phyloP scores from a whole-genome alignment of 768 basidiomycete genomes.

The Strobilomyces confusus region DNA sequence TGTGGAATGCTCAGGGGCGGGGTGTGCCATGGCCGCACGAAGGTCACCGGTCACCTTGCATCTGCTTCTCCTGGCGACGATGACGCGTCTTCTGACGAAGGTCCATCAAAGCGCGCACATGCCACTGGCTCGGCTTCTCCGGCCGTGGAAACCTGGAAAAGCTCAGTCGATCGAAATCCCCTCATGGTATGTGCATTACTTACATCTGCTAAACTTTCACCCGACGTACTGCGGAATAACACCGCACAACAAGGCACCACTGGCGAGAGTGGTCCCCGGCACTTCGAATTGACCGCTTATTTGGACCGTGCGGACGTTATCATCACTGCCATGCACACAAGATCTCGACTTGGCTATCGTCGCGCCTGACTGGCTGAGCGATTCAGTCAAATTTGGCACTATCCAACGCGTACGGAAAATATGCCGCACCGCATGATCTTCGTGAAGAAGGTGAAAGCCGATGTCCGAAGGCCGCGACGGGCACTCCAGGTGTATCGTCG shows the following conservation, averaged over 20 bases:
- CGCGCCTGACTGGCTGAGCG: conserved; percentile 65
- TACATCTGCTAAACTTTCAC: conserved; percentile 30
- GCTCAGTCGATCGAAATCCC: conserved; percentile 5
- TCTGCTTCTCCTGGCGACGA: background rate
- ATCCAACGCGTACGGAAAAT: conserved; percentile 50
- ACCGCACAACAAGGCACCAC: background rate
- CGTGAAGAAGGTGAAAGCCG: conserved; percentile 42
- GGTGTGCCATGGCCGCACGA: too few species aligned
- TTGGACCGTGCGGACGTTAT: conserved; percentile 57
- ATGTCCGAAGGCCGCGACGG: conserved; percentile 34
- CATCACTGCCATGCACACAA: conserved; percentile 63
- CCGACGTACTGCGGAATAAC: conserved; percentile 12
- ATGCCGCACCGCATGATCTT: conserved; percentile 53
- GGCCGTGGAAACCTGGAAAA: background rate
- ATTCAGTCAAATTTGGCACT: conserved; percentile 45
- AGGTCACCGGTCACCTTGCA: too few species aligned
- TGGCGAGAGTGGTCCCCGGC: background rate
- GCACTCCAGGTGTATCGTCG: background rate
- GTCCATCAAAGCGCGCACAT: conserved; percentile 12
- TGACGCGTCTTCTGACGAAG: background rate
- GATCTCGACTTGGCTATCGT: conserved; percentile 64
- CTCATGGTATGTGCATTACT: conserved; percentile 30
- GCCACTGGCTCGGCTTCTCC: conserved; percentile 2
- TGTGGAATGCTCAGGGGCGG: too few species aligned
- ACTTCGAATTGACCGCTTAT: conserved; percentile 37